Evolutionary conservation across 805 yeast genomes (phyloP).

Genomic region (Gaillardinia entomophila): DNA sequence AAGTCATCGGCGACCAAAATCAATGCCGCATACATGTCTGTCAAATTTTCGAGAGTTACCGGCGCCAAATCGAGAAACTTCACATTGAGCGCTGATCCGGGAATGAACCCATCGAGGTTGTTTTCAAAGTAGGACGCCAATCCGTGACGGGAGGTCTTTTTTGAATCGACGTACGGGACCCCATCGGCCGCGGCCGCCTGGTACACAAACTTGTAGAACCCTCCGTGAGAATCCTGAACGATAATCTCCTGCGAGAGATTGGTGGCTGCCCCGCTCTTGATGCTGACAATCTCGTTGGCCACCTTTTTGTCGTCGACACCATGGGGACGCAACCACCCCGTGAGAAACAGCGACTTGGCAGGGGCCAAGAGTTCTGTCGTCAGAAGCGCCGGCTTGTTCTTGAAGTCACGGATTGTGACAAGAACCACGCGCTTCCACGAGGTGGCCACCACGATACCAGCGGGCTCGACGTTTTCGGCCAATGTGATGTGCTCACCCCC

Average conservation of each 20-base stretch:
- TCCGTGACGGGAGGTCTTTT: conserved; percentile 23
- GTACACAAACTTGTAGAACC: conserved; percentile 23
- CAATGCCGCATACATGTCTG: conserved; percentile 40
- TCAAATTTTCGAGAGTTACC: conserved; percentile 22
- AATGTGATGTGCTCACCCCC: conserved; percentile 52
- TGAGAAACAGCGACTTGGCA: background rate
- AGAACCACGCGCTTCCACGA: conserved; percentile 61
- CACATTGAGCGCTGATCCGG: conserved; percentile 44
- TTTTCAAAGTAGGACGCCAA: conserved; percentile 24
- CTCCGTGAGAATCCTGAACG: conserved; percentile 43
- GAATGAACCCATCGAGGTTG: conserved; percentile 41
- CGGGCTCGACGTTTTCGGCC: conserved; percentile 61
- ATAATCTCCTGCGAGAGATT: conserved; percentile 38
- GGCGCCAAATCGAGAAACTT: conserved; percentile 60
- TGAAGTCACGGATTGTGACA: conserved; percentile 57
- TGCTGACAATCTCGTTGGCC: conserved; percentile 50
- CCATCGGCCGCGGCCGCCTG: conserved; percentile 24
- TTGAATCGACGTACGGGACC: conserved; percentile 18
- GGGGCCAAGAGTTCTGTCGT: conserved; percentile 21
- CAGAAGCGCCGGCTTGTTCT: conserved; percentile 53
- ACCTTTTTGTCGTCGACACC: conserved; percentile 7
- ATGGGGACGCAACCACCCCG: too few species aligned
- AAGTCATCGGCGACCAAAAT: conserved; percentile 13
- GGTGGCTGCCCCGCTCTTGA: conserved; percentile 47
- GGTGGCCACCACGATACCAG: conserved; percentile 70